Base-by-base conservation (phyloP, 208 protist species). In the Naegleria lovaniensis region DNA sequence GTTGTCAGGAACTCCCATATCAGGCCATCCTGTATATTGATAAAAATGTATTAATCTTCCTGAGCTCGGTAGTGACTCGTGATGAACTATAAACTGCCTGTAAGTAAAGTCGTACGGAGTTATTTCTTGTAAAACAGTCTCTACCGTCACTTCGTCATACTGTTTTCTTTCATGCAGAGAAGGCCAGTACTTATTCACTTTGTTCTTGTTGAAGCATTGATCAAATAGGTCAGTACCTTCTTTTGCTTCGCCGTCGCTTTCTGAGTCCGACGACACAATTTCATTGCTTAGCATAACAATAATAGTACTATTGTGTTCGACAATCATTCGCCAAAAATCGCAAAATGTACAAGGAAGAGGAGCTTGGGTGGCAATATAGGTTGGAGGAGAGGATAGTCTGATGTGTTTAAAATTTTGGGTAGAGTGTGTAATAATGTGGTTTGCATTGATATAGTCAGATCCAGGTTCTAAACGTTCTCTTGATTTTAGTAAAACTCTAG, bases 1-100 rank as follows among this genome's bases (percentile, higher is more conserved):
- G 29, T 33, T 38, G 39, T 33, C 13, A 41, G 85, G 85, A 38
- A 58, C 41, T 25, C 85, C 85, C 85, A 89, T 89, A 40, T 89
- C 85, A 89, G 85, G 85, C 85, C 85, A 89, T 40, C 85, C 85
- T n/a, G 48, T 67, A 40, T 89, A 89, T 67, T 89, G 85, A 67
- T 41, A 89, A 67, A 89, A 89, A 40, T 52, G 33, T 33, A 86
- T 51, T 25, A 11, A 43, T 15, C 41, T 43, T 43, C 38, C 22
- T 43, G 79, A 85, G 29, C 33, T n/a, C 11, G n/a, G 79, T 43
- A 85, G 36, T 16, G 15, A 6, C 7, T 85, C 79, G 4, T 29
- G 25, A 79, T 36, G 36, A 79, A 79, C 29, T 36, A 36, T 36
- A 79, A 29, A 79, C n/a, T 79, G 67, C 36, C 67, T 79, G n/a